Conservation (phyloP, 2,329 filamentous ascomycete genomes). For the Microcera coccophila region DNA sequence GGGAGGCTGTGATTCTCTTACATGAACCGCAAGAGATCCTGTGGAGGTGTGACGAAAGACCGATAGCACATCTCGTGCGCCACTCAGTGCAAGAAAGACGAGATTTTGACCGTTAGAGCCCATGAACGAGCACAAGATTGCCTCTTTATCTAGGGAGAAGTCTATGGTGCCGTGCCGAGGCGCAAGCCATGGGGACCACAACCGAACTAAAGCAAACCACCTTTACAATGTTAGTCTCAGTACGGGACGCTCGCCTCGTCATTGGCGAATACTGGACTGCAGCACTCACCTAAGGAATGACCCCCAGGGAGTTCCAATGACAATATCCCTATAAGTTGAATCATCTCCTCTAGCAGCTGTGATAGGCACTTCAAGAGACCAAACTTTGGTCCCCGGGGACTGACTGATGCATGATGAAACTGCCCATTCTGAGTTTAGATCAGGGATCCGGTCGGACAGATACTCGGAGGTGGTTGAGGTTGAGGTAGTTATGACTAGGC, state of each 20-base stretch:
- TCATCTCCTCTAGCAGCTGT: slow-evolving; percentile 52
- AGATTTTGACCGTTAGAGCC: slow-evolving; percentile 67
- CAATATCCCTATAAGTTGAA: slow-evolving; percentile 54
- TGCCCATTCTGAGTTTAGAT: slow-evolving; percentile 53
- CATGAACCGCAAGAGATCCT: slow-evolving; percentile 65
- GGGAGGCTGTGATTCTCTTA: slow-evolving; percentile 35
- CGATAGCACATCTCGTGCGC: slow-evolving; percentile 65
- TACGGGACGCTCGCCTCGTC: neutral
- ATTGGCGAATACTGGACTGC: neutral
- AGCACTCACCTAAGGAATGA: slow-evolving; percentile 47
- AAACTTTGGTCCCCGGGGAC: slow-evolving; percentile 64
- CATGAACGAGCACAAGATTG: slow-evolving; percentile 73
- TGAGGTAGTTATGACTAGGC: slow-evolving; percentile 50
- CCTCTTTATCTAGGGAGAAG: slow-evolving; percentile 72
- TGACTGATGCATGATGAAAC: slow-evolving; percentile 58
- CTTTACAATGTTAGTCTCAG: slow-evolving; percentile 33
- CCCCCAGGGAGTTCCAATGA: slow-evolving; percentile 61
- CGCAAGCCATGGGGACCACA: slow-evolving; percentile 81
- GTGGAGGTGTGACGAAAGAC: slow-evolving; percentile 61
- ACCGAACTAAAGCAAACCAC: slow-evolving; percentile 78
- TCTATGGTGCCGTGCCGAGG: slow-evolving; percentile 72
- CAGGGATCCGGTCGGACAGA: slow-evolving; percentile 54
- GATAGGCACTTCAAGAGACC: slow-evolving; percentile 60
- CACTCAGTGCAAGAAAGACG: slow-evolving; percentile 74
- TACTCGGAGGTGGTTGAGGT: slow-evolving; percentile 33